A percentile compares a stretch with the other conserved stretches of the same genome.
These are phyloP conservation scores for Calocera cornea DNA, from an alignment of 768 basidiomycete species.

Conservation along the genomic window DNA sequence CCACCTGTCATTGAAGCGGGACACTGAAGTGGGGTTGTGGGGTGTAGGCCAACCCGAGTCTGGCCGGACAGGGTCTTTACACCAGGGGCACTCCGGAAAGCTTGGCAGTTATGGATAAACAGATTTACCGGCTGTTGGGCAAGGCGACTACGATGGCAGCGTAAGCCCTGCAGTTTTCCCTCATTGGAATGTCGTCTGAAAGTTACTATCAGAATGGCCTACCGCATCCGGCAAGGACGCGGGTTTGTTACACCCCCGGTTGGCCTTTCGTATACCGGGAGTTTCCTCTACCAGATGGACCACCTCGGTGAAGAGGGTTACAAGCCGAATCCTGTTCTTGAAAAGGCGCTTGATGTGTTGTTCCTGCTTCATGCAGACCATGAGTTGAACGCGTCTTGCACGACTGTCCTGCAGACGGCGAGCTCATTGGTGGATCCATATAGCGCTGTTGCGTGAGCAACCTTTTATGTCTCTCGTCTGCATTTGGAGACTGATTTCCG, in stretches of 20 bases:
- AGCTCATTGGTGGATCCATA: slow-evolving; percentile 86
- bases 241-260: slow-evolving; percentile 75
- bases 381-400: slow-evolving; percentile 75
- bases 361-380: slow-evolving; percentile 86
- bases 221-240: slow-evolving; percentile 80
- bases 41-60: slow-evolving; percentile 1
- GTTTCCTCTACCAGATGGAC: slow-evolving; percentile 86
- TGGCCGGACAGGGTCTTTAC: slow-evolving; percentile 45
- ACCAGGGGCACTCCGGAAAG: slow-evolving; percentile 53
- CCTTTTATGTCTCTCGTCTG: not conserved
- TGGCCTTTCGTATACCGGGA: slow-evolving; percentile 71
- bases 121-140: slow-evolving; percentile 77
- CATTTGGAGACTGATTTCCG: slow-evolving; percentile 4
- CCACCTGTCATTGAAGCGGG: slow-evolving; percentile 12
- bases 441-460: slow-evolving; percentile 59
- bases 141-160: slow-evolving; percentile 82
- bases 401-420: slow-evolving; percentile 76
- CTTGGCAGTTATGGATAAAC: slow-evolving; percentile 76
- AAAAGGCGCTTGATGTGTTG: slow-evolving; percentile 73
- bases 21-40: not conserved
- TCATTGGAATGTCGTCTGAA: not conserved
- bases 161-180: slow-evolving; percentile 27
- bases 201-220: slow-evolving; percentile 55
- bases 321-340: slow-evolving; percentile 68
- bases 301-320: slow-evolving; percentile 61